Evolutionary conservation across 768 basidiomycete species (phyloP), one percentile per base, ranked within the genome.

Genomic region (Neoboletus subvelutipes): DNA sequence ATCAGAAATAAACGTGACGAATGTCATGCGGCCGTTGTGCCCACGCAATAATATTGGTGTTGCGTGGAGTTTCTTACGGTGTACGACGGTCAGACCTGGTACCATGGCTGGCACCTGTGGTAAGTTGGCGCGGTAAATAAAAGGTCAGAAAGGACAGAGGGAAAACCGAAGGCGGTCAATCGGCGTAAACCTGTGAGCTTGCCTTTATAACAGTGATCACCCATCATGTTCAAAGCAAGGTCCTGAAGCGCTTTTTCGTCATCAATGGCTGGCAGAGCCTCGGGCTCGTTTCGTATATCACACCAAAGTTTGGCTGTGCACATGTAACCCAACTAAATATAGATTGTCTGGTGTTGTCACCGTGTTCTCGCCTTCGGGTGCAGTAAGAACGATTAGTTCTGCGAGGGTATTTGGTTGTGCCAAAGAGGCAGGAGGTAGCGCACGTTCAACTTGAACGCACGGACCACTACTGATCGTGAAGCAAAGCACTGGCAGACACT

Each of bases 1-100:
- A 7, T 52, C 42, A 1, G 63, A 66, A 26, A 61, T 20, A 39
- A 67, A 66, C 7, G 53, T 48, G 36, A 67, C 65, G n/a, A 64
- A 65, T 1, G 45, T 10, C 40, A 59, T 33, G 43, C 53, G 26
- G 2, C 63, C 56, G 0, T 43, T 0, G n/a, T 67, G 66, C 18
- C 65, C 65, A 2, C 46, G 55, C 20, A 66, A 22, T 15, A 62
- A 2, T 18, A 5, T 55, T 17, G 65, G 52, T 5, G 40, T 5
- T 4, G 39, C 20, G 11, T 54, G 59, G 15, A 17, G 2, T 36
- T 17, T 39, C 3, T 5, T n/a, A n/a, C 39, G 39, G 10, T 13
- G 8, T 13, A n/a, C 9, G 39, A 39, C n/a, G n/a, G n/a, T n/a
- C n/a, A n/a, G 8, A 39, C 18, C 18, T 0, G 13, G n/a, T 39